phyloP scores from a whole-genome alignment of 2,329 filamentous ascomycete species.

The Trichoderma hamatum region DNA sequence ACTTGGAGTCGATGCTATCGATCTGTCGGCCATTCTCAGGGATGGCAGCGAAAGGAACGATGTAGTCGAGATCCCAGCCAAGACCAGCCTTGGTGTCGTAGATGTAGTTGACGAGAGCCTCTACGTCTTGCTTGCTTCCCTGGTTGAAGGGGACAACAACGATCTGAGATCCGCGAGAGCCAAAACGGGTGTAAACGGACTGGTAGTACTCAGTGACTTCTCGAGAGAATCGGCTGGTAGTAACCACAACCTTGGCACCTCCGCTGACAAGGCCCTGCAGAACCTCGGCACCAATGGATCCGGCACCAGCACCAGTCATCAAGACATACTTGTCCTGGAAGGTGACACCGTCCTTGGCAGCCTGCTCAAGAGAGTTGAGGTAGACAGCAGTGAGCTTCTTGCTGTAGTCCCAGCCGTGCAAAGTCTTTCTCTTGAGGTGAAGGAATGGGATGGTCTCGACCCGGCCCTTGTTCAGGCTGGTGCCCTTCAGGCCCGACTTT shows the following conservation, averaged over 20 bases:
- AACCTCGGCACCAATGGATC: conserved; percentile 96
- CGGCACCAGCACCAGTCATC: conserved; percentile 97
- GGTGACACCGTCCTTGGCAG: conserved; percentile 82
- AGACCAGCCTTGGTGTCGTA: conserved; percentile 96
- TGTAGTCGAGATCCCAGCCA: conserved; percentile 96
- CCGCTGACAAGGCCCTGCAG: conserved; percentile 94
- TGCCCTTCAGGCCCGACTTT: conserved; percentile 55
- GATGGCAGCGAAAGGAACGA: conserved; percentile 96
- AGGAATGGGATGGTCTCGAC: conserved; percentile 97
- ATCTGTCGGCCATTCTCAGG: conserved; percentile 98
- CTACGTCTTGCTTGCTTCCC: conserved; percentile 96
- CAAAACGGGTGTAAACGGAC: conserved; percentile 94
- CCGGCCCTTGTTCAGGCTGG: conserved; percentile 76
- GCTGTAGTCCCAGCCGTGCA: conserved; percentile 98
- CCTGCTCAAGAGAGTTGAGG: conserved; percentile 86
- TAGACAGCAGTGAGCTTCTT: conserved; percentile 96
- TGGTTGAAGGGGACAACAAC: conserved; percentile 99
- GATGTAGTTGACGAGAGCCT: conserved; percentile 92
- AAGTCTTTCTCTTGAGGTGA: conserved; percentile 90
- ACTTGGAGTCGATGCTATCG: conserved; percentile 94
- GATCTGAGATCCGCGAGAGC: conserved; percentile 90
- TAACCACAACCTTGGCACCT: conserved; percentile 95
- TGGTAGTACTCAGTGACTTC: conserved; percentile 99
- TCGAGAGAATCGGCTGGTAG: conserved; percentile 92
- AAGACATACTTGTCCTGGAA: conserved; percentile 95